Evolutionary conservation across 208 protist genomes (phyloP), one percentile per base, ranked within the genome.

Genomic region (Trypanosoma theileri): DNA sequence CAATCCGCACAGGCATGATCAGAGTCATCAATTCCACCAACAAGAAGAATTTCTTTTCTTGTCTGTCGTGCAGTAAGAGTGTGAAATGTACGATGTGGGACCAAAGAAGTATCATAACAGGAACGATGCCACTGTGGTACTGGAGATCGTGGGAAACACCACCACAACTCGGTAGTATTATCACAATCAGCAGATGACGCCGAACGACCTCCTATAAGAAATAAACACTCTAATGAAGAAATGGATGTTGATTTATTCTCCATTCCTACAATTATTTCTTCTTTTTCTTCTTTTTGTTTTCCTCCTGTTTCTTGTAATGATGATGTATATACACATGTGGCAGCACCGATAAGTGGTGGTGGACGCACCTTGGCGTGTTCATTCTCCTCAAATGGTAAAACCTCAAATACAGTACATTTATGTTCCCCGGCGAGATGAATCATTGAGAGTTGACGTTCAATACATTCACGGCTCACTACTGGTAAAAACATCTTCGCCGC

Each of bases 21-120:
- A 26, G 69, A 69, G 14, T 70, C 68, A 66, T 93, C 87, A 46
- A 93, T 60, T 24, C 87, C 87, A 35, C 87, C 87, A 45, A 79
- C 76, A 24, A 90, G 55, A 26, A 93, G 55, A 40, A 93, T 64
- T 26, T 87, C 71, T 31, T 17, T 16, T 16, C 16, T 51, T 51
- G 45, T 24, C 19, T 16, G 19, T 67, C 22, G 31, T 26, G 64
- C 28, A 26, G 21, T 74, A 21, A 66, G 28, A 46, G 66, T 71
- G 41, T 69, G 63, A 67, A 77, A 82, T 50, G 71, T 72, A 17
- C 75, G 35, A 67, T 66, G 57, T n/a, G 51, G 69, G 42, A 65
- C 57, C 26, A 58, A 52, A 45, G 19, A 24, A 31, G 16, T 50
- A 17, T 41, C 48, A n/a, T 48, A 46, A 17, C 28, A 3, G 16